Evolutionary conservation across 768 basidiomycete genomes (phyloP).

Genomic region (Cyathus striatus): DNA sequence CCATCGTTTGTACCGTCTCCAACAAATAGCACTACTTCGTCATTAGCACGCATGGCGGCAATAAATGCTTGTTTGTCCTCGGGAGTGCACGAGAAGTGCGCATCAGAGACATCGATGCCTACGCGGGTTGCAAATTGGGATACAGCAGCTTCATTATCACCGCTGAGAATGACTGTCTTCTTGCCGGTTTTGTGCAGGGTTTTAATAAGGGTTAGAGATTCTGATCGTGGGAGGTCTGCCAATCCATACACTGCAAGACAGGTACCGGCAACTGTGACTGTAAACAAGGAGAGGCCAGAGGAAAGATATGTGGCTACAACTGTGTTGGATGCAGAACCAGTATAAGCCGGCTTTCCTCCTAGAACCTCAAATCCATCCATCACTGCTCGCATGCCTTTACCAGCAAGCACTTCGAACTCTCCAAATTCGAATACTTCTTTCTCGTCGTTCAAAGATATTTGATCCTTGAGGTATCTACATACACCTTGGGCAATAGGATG

Average conservation of each 20-base stretch:
- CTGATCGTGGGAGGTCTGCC: background rate
- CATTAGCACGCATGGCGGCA: background rate
- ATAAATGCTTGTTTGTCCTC: background rate
- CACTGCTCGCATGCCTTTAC: conserved; percentile 30
- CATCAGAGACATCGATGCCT: background rate
- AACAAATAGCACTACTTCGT: background rate
- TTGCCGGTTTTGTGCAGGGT: background rate
- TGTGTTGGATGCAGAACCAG: conserved; percentile 19
- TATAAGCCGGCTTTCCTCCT: conserved; percentile 31
- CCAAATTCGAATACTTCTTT: conserved; percentile 6
- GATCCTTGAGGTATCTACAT: conserved; percentile 18
- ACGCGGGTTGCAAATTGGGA: background rate
- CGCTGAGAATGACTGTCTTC: background rate
- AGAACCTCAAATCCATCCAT: conserved; percentile 21
- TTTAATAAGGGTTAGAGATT: background rate
- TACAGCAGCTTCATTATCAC: background rate
- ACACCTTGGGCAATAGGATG: conserved; percentile 32
- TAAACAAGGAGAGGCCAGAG: conserved; percentile 22
- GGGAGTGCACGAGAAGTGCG: background rate
- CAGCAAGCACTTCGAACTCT: conserved; percentile 18
- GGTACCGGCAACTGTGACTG: background rate
- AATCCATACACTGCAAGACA: background rate
- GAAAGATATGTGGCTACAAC: conserved; percentile 23
- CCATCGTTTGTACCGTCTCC: background rate
- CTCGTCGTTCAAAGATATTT: conserved; percentile 1